A percentile compares a stretch with the other conserved stretches of the same genome.
These are phyloP conservation scores for Coniochaeta sp. DNA, from an alignment of 2,329 filamentous ascomycete genomes.

Conservation along the genomic window DNA sequence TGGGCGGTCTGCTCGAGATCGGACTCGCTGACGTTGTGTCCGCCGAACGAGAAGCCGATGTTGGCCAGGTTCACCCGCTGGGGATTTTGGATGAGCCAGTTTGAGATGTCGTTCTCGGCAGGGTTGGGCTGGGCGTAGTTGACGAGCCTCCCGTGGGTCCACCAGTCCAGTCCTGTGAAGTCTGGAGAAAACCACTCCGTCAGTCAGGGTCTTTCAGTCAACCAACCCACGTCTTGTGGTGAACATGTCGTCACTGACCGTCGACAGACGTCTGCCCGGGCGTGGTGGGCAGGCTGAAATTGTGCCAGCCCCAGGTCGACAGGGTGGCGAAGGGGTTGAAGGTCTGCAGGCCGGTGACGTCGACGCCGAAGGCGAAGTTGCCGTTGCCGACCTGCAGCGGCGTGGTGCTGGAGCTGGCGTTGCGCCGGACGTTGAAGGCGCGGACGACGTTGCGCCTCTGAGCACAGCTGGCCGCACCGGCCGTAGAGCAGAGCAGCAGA, in stretches of 20 bases:
- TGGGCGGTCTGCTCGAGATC: constrained; percentile 31
- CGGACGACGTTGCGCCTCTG: constrained; percentile 23
- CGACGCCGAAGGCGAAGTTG: constrained; percentile 40
- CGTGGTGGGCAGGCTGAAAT: constrained; percentile 36
- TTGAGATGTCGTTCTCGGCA: constrained; percentile 30
- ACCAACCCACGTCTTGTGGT: background rate
- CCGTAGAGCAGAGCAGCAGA: background rate
- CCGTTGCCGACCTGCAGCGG: constrained; percentile 44
- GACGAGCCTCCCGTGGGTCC: constrained; percentile 32
- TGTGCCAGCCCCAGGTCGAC: constrained; percentile 43
- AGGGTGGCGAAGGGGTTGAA: constrained; percentile 38
- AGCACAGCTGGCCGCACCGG: background rate
- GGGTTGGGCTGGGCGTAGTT: constrained; percentile 34
- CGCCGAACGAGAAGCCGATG: constrained; percentile 37
- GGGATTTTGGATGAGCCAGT: constrained; percentile 39
- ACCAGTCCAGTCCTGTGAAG: constrained; percentile 33
- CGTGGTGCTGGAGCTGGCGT: constrained; percentile 38
- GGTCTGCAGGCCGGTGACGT: constrained; percentile 38
- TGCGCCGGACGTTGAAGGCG: constrained; percentile 39
- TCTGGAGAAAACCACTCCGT: constrained; percentile 19
- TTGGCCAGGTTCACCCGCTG: constrained; percentile 42
- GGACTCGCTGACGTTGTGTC: constrained; percentile 29
- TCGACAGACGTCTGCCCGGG: constrained; percentile 25
- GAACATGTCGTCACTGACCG: constrained; percentile 15
- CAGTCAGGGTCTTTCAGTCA: background rate